Base-by-base conservation (phyloP, 208 protist genomes). In the Blechomonas ayalai region DNA sequence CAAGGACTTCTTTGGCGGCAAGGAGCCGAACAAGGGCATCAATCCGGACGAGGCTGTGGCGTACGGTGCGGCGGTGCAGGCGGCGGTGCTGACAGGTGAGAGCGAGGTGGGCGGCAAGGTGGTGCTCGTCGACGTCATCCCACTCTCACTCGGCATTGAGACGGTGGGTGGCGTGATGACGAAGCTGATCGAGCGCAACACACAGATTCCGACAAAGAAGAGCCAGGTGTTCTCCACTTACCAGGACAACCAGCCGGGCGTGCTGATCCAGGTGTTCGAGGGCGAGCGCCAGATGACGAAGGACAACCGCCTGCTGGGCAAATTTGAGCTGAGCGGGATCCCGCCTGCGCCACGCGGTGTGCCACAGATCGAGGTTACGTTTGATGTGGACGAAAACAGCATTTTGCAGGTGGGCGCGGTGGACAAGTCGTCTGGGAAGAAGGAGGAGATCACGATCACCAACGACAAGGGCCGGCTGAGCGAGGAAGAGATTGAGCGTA, bases 1-100 rank as follows among this genome's bases (percentile, higher is more conserved):
- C 49, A 89, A 86, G 44, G 88, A 98, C 36, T 98, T 96, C 75
- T 99, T 99, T 75, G 86, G 95, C 59, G 88, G 89, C 33, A 98
- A 97, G 76, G 92, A 98, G 61, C 90, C 89, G 24, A 92, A 84
- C 73, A 92, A 90, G 66, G 80, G 63, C 9, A 97, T 99, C 82
- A 98, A 99, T 73, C 97, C 96, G 48, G 97, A 99, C 72, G 97
- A 99, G 78, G 97, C 97, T 24, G 97, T 99, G 20, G 97, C 97
- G 18, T 97, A 96, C 69, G 97, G 98, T 65, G 98, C 98, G 3
- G 96, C 98, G 8, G 92, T 99, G 12, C 96, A 99, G 84, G 97
- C 79, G 38, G 97, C 86, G 51, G 82, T 99, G 28, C 82, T 99
- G 7, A 73, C 67, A 20, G 66, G 73, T 85, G 25, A 78, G 38